A percentile compares a stretch with the other conserved stretches of the same genome.
phyloP scores from a whole-genome alignment of 2,329 filamentous ascomycete species.

The Pezizomycotina sp. region DNA sequence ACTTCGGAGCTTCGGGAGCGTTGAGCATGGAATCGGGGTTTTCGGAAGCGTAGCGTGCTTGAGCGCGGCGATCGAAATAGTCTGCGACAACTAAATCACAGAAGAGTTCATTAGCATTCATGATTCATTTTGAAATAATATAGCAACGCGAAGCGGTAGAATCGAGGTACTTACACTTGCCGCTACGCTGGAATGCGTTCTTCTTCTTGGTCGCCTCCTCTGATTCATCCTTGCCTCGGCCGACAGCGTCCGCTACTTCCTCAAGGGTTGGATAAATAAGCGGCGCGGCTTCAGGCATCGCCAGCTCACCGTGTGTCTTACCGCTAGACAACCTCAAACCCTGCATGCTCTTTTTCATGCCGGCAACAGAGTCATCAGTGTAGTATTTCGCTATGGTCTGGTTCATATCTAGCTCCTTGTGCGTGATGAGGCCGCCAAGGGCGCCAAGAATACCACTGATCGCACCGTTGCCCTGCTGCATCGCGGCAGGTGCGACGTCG shows the following conservation, averaged over 20 bases:
- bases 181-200: constrained; percentile 26
- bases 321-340: constrained; percentile 28
- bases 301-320: constrained; percentile 29
- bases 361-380: constrained; percentile 21
- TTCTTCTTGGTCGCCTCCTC: constrained; percentile 25
- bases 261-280: constrained; percentile 31
- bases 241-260: constrained; percentile 22
- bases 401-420: constrained; percentile 27
- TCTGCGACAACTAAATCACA: no score
- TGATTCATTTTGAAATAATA: no score
- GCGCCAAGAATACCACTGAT: no score
- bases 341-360: constrained; percentile 25
- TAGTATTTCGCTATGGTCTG: constrained; percentile 28
- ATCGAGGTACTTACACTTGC: no score
- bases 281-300: constrained; percentile 30
- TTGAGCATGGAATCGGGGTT: constrained; percentile 32
- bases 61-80: constrained; percentile 37
- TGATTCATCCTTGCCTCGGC: no score
- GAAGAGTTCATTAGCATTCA: no score
- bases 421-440: constrained; percentile 3
- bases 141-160: no score
- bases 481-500: no score
- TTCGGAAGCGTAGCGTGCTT: constrained; percentile 31
- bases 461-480: no score
- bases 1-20: constrained; percentile 25